phyloP scores from a whole-genome alignment of 192 early-diverging fungal species.

The Rhizoclosmatium sp. region DNA sequence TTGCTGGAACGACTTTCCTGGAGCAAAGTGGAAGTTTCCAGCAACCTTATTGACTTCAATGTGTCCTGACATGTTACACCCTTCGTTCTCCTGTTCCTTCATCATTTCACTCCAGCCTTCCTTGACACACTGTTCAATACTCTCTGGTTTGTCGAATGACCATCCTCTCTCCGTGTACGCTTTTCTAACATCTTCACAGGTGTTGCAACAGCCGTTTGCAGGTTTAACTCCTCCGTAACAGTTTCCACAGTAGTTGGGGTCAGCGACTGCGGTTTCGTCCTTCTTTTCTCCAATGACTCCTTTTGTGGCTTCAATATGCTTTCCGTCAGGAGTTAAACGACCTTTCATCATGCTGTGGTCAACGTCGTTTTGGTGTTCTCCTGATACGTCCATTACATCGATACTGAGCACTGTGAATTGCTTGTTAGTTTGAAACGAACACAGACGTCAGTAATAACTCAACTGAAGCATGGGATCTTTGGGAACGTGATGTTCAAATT shows the following conservation, averaged over 20 bases:
- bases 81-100: slow-evolving; percentile 83
- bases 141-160: slow-evolving; percentile 78
- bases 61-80: slow-evolving; percentile 84
- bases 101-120: slow-evolving; percentile 84
- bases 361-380: slow-evolving; percentile 84
- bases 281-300: slow-evolving; percentile 42
- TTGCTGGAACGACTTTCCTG: slow-evolving; percentile 81
- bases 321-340: slow-evolving; percentile 73
- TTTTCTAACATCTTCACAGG: slow-evolving; percentile 88
- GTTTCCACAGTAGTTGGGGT: slow-evolving; percentile 76
- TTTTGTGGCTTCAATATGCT: slow-evolving; percentile 66
- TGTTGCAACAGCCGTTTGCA: slow-evolving; percentile 88
- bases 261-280: slow-evolving; percentile 26
- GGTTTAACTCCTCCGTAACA: slow-evolving; percentile 85
- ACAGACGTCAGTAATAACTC: slow-evolving; percentile 23
- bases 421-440: background rate
- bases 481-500: slow-evolving; percentile 92
- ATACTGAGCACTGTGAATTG: slow-evolving; percentile 77
- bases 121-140: slow-evolving; percentile 88
- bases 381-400: slow-evolving; percentile 95
- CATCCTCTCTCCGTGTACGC: slow-evolving; percentile 86
- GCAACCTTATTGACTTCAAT: slow-evolving; percentile 90
- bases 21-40: slow-evolving; percentile 93
- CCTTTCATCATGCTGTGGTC: slow-evolving; percentile 83
- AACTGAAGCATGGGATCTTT: slow-evolving; percentile 87